Conservation (phyloP, 148 eudicot genomes). For the Persicaria tinctoria region DNA sequence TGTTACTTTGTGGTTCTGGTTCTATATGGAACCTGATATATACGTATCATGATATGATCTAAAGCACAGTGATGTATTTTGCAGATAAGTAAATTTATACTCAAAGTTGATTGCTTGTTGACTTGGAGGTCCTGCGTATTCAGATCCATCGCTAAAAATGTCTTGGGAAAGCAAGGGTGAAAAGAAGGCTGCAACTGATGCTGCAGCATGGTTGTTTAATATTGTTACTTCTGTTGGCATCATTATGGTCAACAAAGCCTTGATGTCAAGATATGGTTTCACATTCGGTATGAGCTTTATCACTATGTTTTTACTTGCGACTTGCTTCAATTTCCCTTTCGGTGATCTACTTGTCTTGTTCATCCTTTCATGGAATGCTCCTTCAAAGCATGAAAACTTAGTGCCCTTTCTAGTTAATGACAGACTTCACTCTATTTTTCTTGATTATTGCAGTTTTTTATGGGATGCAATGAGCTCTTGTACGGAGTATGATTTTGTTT, state of each 20-base stretch:
- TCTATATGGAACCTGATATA: no score
- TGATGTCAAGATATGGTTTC: constrained; percentile 56
- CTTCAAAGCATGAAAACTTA: not conserved
- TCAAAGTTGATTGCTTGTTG: not conserved
- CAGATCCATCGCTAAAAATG: not conserved
- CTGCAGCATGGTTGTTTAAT: constrained; percentile 47
- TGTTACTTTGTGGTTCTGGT: no score
- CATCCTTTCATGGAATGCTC: not conserved
- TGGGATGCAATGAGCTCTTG: no score
- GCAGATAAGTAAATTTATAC: no score
- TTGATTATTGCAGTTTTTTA: no score
- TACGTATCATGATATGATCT: no score
- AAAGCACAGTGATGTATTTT: no score
- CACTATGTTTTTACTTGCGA: not conserved
- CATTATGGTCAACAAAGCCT: constrained; percentile 51
- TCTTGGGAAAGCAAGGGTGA: constrained; percentile 23
- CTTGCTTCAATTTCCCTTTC: not conserved
- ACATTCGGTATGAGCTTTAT: constrained; percentile 36
- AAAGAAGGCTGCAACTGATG: constrained; percentile 30
- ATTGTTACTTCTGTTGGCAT: constrained; percentile 60
- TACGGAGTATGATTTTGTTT: no score
- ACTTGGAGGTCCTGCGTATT: not conserved
- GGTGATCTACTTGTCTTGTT: not conserved
- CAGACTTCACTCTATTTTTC: no score
- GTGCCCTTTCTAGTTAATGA: no score